These are phyloP conservation scores for Mycena vitilis DNA, from an alignment of 768 basidiomycete species.

Conservation along the genomic window DNA sequence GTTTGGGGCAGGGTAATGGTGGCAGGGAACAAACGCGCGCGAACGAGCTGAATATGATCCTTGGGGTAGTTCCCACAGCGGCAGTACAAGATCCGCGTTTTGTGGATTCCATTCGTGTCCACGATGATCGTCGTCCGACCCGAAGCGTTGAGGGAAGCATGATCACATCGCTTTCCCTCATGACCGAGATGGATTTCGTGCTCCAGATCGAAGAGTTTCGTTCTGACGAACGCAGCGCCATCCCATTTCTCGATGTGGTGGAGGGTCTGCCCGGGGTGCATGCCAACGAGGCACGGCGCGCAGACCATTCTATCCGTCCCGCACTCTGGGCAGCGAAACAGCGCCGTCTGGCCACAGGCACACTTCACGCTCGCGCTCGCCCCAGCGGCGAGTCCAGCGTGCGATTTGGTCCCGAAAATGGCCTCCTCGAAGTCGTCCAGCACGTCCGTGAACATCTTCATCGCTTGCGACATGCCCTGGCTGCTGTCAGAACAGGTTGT, in stretches of 20 bases:
- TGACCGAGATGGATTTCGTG: background rate
- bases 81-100: background rate
- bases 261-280: background rate
- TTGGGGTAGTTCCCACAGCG: background rate
- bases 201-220: background rate
- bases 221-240: background rate
- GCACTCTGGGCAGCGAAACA: constrained; percentile 4
- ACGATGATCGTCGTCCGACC: background rate
- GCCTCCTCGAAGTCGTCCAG: background rate
- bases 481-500: background rate
- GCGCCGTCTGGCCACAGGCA: background rate
- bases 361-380: background rate
- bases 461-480: background rate
- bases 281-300: constrained; percentile 1
- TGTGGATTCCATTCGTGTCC: constrained; percentile 14
- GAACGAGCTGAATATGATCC: background rate
- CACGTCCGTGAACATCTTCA: background rate
- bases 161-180: background rate
- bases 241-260: constrained; percentile 21
- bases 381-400: background rate
- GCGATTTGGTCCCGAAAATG: background rate
- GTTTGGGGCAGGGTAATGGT: constrained; percentile 31
- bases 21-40: constrained; percentile 34
- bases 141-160: background rate
- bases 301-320: background rate